Percentiles rank a stretch among this genome's conserved stretches.
These are phyloP conservation scores for Acarospora socialis DNA, from an alignment of 2,329 filamentous ascomycete genomes.

Conservation along the genomic window DNA sequence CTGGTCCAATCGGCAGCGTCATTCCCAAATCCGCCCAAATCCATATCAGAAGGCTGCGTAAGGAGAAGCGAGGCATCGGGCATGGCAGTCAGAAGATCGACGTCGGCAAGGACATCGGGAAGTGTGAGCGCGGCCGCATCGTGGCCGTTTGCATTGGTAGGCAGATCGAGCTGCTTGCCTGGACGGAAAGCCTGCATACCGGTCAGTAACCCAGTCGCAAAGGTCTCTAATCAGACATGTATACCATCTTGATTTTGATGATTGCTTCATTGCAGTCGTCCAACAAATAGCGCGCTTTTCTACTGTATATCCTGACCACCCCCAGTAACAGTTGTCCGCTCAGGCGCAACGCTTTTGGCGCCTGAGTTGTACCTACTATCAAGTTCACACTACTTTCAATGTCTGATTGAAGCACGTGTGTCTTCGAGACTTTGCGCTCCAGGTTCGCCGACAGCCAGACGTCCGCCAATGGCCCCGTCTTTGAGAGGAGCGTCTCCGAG, in stretches of 20 bases:
- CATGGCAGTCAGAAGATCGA: conserved; percentile 80
- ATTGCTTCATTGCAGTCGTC: conserved; percentile 97
- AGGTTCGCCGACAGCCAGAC: conserved; percentile 98
- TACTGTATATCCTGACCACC: conserved; percentile 93
- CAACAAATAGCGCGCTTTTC: conserved; percentile 88
- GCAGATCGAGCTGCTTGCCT: conserved; percentile 86
- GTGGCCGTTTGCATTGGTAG: conserved; percentile 63
- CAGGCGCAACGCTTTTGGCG: conserved; percentile 84
- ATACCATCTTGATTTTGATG: conserved; percentile 96
- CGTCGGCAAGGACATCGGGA: conserved; percentile 83
- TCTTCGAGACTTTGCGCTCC: conserved; percentile 96
- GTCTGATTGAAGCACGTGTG: conserved; percentile 86
- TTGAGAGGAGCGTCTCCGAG: conserved; percentile 86
- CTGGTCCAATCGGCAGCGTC: conserved; percentile 46
- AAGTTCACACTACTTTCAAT: conserved; percentile 88
- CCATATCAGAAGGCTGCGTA: conserved; percentile 54
- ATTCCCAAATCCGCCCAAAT: conserved; percentile 18
- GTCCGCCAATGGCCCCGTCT: conserved; percentile 90
- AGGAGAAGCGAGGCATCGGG: conserved; percentile 78
- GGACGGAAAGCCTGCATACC: conserved; percentile 72
- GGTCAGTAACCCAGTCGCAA: conserved; percentile 20
- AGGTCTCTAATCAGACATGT: conserved; percentile 13
- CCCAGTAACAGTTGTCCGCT: conserved; percentile 89
- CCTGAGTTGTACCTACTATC: conserved; percentile 85
- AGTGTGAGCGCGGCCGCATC: conserved; percentile 78